These are phyloP conservation scores for Limonium bicolor DNA, from an alignment of 148 eudicot species.

Conservation along the genomic window DNA sequence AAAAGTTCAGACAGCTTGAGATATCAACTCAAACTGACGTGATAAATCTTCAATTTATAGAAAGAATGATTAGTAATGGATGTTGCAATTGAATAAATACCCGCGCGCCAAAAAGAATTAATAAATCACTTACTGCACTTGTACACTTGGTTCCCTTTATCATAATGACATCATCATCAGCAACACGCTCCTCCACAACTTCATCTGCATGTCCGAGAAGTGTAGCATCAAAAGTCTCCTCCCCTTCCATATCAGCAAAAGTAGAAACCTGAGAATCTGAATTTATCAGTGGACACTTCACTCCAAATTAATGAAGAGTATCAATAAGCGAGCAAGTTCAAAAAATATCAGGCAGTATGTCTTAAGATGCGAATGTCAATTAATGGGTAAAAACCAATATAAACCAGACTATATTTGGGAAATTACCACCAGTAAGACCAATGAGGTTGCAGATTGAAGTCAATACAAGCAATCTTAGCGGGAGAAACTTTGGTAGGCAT, in stretches of 20 bases:
- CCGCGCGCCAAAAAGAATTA: not conserved
- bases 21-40: not conserved
- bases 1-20: not conserved
- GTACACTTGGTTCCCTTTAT: conserved; percentile 78
- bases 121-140: conserved; percentile 59
- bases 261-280: conserved; percentile 60
- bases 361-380: too few relatives aligned
- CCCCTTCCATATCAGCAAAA: conserved; percentile 99
- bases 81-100: too few relatives aligned
- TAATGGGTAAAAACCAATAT: too few relatives aligned
- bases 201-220: conserved; percentile 88
- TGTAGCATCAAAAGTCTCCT: conserved; percentile 93
- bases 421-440: too few relatives aligned
- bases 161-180: conserved; percentile 95
- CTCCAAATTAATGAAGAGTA: too few relatives aligned
- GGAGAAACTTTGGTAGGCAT: conserved; percentile 91
- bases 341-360: too few relatives aligned
- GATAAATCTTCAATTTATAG: too few relatives aligned
- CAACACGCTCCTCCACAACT: conserved; percentile 95
- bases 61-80: too few relatives aligned
- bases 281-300: too few relatives aligned
- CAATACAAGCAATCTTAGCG: conserved; percentile 95
- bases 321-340: too few relatives aligned
- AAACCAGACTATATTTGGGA: too few relatives aligned
- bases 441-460: conserved; percentile 88